phyloP scores from a whole-genome alignment of 2,329 filamentous ascomycete species.

The Neoscytalidium dimidiatum region DNA sequence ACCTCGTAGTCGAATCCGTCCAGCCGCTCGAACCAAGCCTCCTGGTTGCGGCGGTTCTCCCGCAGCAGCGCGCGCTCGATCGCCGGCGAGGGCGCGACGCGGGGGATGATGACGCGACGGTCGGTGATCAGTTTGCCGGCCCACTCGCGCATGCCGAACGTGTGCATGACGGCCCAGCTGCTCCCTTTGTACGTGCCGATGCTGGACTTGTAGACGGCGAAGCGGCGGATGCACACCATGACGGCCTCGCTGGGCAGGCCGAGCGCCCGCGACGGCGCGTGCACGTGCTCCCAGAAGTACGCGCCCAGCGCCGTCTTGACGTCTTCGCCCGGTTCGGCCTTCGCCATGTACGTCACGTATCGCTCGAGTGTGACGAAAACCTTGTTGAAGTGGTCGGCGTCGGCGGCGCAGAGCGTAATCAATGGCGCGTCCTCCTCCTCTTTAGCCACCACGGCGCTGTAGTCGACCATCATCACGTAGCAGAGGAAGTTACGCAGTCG shows the following conservation, averaged over 20 bases:
- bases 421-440: no score
- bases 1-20: not conserved
- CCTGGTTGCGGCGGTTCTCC: not conserved
- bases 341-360: not conserved
- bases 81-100: not conserved
- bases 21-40: not conserved
- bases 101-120: not conserved
- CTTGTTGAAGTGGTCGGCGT: not conserved
- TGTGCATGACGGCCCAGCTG: not conserved
- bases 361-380: not conserved
- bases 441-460: no score
- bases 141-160: not conserved
- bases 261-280: not conserved
- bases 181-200: not conserved
- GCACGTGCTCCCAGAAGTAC: not conserved
- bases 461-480: no score
- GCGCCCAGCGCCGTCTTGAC: not conserved
- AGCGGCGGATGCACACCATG: not conserved
- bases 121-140: not conserved
- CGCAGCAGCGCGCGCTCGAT: not conserved
- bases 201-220: not conserved
- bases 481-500: no score
- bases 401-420: no score
- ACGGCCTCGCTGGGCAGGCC: not conserved
- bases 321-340: not conserved